phyloP scores from a whole-genome alignment of 2,329 filamentous ascomycete species.

The Exophiala sideris region DNA sequence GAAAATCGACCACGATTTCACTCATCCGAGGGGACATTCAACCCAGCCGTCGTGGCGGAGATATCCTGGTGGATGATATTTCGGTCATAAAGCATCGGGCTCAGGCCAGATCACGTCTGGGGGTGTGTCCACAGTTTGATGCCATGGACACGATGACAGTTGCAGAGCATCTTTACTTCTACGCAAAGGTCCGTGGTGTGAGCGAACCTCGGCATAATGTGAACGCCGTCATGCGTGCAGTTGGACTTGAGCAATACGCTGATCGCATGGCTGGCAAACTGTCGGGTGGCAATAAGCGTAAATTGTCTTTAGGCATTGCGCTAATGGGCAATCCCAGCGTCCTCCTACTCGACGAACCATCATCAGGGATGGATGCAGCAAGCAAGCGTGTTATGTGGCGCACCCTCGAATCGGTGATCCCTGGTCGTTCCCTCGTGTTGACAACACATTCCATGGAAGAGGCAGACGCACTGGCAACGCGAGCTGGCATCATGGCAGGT shows the following conservation, averaged over 20 bases:
- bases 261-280: constrained; percentile 73
- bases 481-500: constrained; percentile 80
- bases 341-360: constrained; percentile 83
- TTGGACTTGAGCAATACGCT: constrained; percentile 69
- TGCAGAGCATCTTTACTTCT: constrained; percentile 80
- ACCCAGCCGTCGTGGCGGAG: constrained; percentile 67
- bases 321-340: constrained; percentile 89
- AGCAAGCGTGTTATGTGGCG: constrained; percentile 93
- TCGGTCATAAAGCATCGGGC: constrained; percentile 71
- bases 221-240: constrained; percentile 70
- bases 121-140: constrained; percentile 87
- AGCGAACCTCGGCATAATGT: constrained; percentile 74
- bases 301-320: constrained; percentile 82
- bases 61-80: constrained; percentile 74
- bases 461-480: constrained; percentile 78
- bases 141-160: constrained; percentile 92
- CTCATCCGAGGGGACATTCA: constrained; percentile 84
- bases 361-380: constrained; percentile 82
- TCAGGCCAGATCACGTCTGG: constrained; percentile 70
- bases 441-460: constrained; percentile 97
- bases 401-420: constrained; percentile 69
- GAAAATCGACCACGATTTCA: constrained; percentile 86
- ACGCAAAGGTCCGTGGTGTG: constrained; percentile 79
- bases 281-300: constrained; percentile 91
- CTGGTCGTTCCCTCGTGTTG: constrained; percentile 76